phyloP scores from a whole-genome alignment of 1,284 basidiomycete species.

The Vanrija pseudolonga region DNA sequence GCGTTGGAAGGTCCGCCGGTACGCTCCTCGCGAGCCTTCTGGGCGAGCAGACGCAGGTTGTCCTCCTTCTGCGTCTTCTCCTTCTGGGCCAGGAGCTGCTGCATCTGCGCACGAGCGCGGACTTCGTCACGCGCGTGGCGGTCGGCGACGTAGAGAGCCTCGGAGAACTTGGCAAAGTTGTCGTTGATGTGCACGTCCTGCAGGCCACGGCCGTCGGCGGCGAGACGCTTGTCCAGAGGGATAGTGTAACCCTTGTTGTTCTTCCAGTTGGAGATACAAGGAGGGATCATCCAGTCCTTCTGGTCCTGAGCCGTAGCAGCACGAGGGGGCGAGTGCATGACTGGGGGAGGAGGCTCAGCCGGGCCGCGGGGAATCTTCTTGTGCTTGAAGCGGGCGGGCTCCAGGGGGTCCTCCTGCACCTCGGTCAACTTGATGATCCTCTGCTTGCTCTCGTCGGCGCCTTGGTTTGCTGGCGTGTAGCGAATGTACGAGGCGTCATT shows the following conservation, averaged over 20 bases:
- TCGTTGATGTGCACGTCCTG: slow-evolving; percentile 99
- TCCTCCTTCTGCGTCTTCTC: slow-evolving; percentile 98
- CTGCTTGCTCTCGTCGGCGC: slow-evolving; percentile 61
- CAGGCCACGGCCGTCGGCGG: slow-evolving; percentile 92
- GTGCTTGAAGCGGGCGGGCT: slow-evolving; percentile 95
- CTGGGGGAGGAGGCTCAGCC: slow-evolving; percentile 94
- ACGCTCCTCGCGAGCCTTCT: slow-evolving; percentile 91
- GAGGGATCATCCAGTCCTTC: slow-evolving; percentile 99
- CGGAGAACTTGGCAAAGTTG: slow-evolving; percentile 98
- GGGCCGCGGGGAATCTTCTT: slow-evolving; percentile 97
- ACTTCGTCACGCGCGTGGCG: slow-evolving; percentile 98
- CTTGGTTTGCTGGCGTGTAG: slow-evolving; percentile 75
- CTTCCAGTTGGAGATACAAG: slow-evolving; percentile 99
- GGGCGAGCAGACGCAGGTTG: slow-evolving; percentile 86
- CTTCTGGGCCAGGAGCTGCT: slow-evolving; percentile 95
- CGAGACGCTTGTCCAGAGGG: slow-evolving; percentile 94
- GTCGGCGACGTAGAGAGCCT: slow-evolving; percentile 94
- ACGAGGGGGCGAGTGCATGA: slow-evolving; percentile 89
- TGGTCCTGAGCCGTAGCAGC: slow-evolving; percentile 95
- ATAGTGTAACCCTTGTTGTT: slow-evolving; percentile 99
- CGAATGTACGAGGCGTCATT: slow-evolving; percentile 82
- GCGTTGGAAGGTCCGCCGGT: slow-evolving; percentile 54
- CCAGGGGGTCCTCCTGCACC: slow-evolving; percentile 93
- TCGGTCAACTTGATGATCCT: slow-evolving; percentile 99
- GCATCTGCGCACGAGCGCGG: slow-evolving; percentile 91